Base-by-base conservation (phyloP, 1,284 basidiomycete species). In the Agroathelia rolfsii region DNA sequence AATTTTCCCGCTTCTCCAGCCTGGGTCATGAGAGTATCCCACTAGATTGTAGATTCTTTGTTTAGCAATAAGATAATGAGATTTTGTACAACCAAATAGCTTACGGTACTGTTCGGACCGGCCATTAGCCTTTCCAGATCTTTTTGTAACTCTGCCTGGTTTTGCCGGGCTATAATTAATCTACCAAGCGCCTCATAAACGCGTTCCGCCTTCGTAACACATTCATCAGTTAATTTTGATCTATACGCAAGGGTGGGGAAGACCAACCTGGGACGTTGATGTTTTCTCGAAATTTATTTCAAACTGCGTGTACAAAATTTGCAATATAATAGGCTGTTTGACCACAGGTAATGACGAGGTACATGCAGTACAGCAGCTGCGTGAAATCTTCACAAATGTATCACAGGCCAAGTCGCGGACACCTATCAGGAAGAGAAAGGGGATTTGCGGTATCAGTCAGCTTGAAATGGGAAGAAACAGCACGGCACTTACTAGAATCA, bases 321-420 rank as follows among this genome's bases (percentile, higher is more conserved):
- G 95, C 51, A 98, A 94, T 30, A 99, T 86, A 58, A 98, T 98
- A 1, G 95, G 95, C 53, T 98, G 95, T 40, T 81, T 78, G 59
- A 98, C 95, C 41, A 92, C 93, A 2, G 89, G 84, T 59, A 98
- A 95, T 53, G 95, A 90, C 81, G 97, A 94, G 40, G 98, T 92
- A 49, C 98, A 99, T 59, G 98, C 95, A 35, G 94, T 74, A 28
- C 93, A 75, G 55, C 95, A 98, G 61, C 97, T 98, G 56, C 97
- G 94, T 13, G 95, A 90, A 49, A 99, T 99, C 64, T 98, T 99
- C 69, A 98, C 97, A 62, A 98, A 99, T 0, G 95, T 99, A 58
- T 99, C 95, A 58, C 95, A 99, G 30, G 95, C 95, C 95, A 99
- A 98, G 59, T 99, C 95, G 60, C 98, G 95, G 8, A 99, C 95